phyloP scores from a whole-genome alignment of 228 moss, liverwort and hornwort genomes.

The Sphagnum fallax region DNA sequence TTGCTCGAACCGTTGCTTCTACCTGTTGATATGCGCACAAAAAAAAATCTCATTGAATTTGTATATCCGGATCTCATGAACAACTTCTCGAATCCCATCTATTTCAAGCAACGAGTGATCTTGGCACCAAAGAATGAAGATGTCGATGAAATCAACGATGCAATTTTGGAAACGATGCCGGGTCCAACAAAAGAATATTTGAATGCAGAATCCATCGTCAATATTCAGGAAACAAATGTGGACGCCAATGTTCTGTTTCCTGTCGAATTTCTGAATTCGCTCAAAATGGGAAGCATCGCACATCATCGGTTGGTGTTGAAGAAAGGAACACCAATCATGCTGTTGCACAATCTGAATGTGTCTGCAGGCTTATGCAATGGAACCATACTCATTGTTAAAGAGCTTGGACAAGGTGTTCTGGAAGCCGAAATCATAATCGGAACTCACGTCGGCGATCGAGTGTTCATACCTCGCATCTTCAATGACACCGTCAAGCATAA shows the following conservation, averaged over 20 bases:
- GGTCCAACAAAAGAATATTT: too few relatives aligned
- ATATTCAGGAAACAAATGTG: neutral
- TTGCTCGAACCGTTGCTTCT: too few relatives aligned
- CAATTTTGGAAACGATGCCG: too few relatives aligned
- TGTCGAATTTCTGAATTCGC: constrained; percentile 13
- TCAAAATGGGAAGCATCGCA: constrained; percentile 8
- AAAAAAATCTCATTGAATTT: too few relatives aligned
- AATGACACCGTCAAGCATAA: too few relatives aligned
- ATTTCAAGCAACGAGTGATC: too few relatives aligned
- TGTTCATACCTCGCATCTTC: constrained; percentile 3
- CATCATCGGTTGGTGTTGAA: constrained; percentile 10
- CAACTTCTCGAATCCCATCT: too few relatives aligned
- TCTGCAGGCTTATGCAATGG: constrained; percentile 3
- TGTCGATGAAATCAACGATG: too few relatives aligned
- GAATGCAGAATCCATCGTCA: neutral
- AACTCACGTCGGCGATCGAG: neutral
- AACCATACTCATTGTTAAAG: neutral
- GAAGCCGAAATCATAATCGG: constrained; percentile 1
- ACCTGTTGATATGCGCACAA: too few relatives aligned
- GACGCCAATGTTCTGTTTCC: neutral
- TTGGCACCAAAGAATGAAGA: too few relatives aligned
- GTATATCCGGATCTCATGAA: too few relatives aligned
- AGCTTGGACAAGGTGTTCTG: neutral
- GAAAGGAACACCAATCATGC: constrained; percentile 9
- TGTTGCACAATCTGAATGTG: constrained; percentile 3